Conservation (phyloP, 306 rosid genomes). For the Rosa lucieae region DNA sequence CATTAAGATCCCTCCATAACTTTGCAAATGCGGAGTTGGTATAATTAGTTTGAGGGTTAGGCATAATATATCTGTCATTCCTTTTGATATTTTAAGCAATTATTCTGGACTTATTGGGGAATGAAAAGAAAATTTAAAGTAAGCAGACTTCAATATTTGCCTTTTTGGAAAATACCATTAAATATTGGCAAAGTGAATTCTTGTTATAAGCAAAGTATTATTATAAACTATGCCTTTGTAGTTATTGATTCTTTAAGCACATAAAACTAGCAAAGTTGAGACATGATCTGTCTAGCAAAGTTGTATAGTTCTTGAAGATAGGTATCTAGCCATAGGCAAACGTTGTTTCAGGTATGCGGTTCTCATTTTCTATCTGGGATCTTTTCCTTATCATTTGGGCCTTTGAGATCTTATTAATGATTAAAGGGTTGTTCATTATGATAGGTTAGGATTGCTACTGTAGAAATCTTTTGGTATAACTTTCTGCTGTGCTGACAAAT, state of each 20-base stretch:
- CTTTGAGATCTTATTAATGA: background rate
- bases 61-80: background rate
- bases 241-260: background rate
- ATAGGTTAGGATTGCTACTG: background rate
- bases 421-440: background rate
- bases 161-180: background rate
- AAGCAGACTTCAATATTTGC: background rate
- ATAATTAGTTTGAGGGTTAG: background rate
- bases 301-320: background rate
- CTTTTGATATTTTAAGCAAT: background rate
- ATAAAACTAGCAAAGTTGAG: background rate
- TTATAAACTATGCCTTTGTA: background rate
- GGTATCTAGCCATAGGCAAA: background rate
- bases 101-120: background rate
- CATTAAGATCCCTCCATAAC: background rate
- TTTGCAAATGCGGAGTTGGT: background rate
- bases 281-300: background rate
- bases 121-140: background rate
- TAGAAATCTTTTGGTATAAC: background rate
- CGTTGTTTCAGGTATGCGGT: background rate
- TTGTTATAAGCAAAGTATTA: background rate
- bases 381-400: background rate
- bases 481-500: constrained; percentile 19
- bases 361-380: background rate
- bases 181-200: background rate